These are phyloP conservation scores for Pleurozium schreberi DNA, from an alignment of 225 moss, liverwort and hornwort genomes.

Conservation along the genomic window DNA sequence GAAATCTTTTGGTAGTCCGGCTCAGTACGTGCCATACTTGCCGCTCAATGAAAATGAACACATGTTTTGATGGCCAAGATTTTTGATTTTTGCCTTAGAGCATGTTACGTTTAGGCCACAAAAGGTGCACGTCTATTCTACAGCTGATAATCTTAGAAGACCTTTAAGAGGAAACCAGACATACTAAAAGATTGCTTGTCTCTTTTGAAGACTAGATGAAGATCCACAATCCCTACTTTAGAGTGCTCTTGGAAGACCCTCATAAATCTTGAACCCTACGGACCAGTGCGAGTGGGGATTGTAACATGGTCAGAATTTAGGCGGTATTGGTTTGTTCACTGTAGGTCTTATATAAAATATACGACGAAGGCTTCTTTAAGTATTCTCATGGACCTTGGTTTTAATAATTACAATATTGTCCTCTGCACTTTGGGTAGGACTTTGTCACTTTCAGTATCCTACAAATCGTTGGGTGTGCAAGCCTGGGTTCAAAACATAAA, in stretches of 20 bases:
- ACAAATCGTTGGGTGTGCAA: background rate
- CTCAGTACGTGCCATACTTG: background rate
- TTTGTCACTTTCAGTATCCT: background rate
- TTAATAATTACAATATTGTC: background rate
- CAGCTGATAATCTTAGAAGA: background rate
- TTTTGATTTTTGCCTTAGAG: background rate
- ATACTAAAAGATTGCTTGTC: background rate
- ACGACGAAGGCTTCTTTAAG: background rate
- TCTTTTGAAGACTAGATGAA: background rate
- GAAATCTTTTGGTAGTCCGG: background rate
- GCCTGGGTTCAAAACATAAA: background rate
- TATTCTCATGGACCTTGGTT: background rate
- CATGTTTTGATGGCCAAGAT: background rate
- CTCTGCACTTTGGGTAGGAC: background rate
- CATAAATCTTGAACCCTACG: background rate
- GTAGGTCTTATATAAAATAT: background rate
- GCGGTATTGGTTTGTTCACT: background rate
- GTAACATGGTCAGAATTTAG: background rate
- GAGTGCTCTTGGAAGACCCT: background rate
- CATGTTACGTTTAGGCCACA: background rate
- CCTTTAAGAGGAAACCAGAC: background rate
- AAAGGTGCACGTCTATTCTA: background rate
- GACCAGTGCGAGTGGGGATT: background rate
- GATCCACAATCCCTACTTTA: background rate
- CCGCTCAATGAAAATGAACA: background rate